These are phyloP conservation scores for Pterocarpus macrocarpus DNA, from an alignment of 306 rosid species.

Conservation along the genomic window DNA sequence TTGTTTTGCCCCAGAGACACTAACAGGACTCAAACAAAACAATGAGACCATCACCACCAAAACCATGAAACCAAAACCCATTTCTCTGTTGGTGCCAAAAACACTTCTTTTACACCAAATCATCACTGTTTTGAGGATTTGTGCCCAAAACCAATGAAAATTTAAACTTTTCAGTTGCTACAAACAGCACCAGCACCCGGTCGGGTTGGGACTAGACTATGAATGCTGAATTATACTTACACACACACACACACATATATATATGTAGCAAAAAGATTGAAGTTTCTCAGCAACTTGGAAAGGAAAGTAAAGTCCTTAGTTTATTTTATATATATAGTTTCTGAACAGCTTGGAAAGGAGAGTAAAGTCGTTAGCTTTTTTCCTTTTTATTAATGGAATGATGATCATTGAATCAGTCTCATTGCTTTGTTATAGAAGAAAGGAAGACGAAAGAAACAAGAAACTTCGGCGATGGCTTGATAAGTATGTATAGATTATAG, in stretches of 20 bases:
- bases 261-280: not conserved
- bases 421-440: not conserved
- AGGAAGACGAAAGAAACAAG: not conserved
- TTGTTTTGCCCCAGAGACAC: conserved; percentile 47
- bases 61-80: conserved; percentile 42
- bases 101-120: conserved; percentile 27
- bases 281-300: not conserved
- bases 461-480: not conserved
- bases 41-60: conserved; percentile 15
- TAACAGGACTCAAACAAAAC: conserved; percentile 42
- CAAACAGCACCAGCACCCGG: not conserved
- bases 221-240: not conserved
- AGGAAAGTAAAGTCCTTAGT: too few relatives aligned
- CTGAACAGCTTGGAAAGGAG: not conserved
- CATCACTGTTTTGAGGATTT: conserved; percentile 33
- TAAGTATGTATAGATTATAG: too few relatives aligned
- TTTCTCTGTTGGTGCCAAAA: conserved; percentile 30
- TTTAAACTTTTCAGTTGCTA: conserved; percentile 26
- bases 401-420: not conserved
- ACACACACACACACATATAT: not conserved
- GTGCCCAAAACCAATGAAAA: conserved; percentile 7
- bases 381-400: not conserved
- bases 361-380: conserved; percentile 3
- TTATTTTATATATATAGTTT: too few relatives aligned
- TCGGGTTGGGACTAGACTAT: conserved; percentile 11